These are phyloP conservation scores for Microascus cirrosus DNA, from an alignment of 2,329 filamentous ascomycete species.

Conservation along the genomic window DNA sequence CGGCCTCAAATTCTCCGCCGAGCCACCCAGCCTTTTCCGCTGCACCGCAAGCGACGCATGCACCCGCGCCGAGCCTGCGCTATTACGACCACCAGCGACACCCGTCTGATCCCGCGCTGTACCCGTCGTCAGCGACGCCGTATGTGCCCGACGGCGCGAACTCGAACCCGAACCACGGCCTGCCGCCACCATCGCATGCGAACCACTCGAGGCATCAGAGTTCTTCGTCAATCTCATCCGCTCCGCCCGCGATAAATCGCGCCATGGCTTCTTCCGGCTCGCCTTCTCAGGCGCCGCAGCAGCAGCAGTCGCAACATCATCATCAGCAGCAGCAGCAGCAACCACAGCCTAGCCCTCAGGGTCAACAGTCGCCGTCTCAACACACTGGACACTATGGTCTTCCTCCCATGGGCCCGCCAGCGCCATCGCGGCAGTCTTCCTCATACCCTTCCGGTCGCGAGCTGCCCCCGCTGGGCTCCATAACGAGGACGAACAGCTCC, in stretches of 20 bases:
- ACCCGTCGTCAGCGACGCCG: constrained; percentile 3
- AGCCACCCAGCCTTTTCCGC: constrained; percentile 1
- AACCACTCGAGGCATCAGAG: constrained; percentile 30
- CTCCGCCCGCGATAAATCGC: constrained; percentile 22
- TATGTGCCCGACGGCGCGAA: constrained; percentile 6
- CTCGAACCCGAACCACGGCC: constrained; percentile 2
- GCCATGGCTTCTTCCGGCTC: constrained; percentile 35
- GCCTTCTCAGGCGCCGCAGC: constrained; percentile 25
- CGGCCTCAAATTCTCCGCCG: constrained; percentile 4
- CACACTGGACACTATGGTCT: constrained; percentile 26
- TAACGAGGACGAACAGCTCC: constrained; percentile 33
- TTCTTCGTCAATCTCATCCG: constrained; percentile 30
- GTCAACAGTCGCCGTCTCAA: constrained; percentile 16
- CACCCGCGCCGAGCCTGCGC: not conserved
- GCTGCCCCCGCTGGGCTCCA: constrained; percentile 36
- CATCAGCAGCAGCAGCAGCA: constrained; percentile 6
- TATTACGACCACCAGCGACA: constrained; percentile 5
- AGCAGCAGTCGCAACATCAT: constrained; percentile 16
- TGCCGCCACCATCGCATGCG: constrained; percentile 15
- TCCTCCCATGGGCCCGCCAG: constrained; percentile 31
- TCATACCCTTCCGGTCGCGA: constrained; percentile 39
- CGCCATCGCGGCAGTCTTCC: constrained; percentile 29
- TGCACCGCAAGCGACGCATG: not conserved
- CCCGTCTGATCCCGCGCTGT: constrained; percentile 5
- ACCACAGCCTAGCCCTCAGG: constrained; percentile 13